A percentile compares a stretch with the other conserved stretches of the same genome.
phyloP scores from a whole-genome alignment of 1,284 basidiomycete species.

The Cerioporus squamosus region DNA sequence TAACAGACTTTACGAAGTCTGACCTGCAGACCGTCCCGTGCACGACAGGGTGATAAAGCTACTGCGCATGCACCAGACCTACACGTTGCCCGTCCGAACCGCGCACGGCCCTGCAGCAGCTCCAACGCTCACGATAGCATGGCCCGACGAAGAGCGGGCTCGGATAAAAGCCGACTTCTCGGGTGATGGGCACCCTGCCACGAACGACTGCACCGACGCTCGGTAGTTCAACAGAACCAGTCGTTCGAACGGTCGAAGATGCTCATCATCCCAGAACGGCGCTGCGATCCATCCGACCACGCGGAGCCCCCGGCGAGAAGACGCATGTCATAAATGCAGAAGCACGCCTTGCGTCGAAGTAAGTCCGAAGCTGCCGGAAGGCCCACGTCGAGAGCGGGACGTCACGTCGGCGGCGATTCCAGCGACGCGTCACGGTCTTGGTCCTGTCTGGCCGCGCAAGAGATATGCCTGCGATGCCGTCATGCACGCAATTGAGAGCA shows the following conservation, averaged over 20 bases:
- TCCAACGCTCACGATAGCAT: neutral
- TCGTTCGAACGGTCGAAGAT: too few species aligned
- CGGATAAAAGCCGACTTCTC: too few species aligned
- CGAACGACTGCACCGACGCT: neutral
- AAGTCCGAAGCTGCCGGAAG: conserved; percentile 14
- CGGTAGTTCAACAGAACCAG: neutral
- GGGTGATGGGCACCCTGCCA: too few species aligned
- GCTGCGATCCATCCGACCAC: conserved; percentile 5
- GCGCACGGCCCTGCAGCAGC: conserved; percentile 12
- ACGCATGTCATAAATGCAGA: conserved; percentile 16
- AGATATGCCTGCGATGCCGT: neutral
- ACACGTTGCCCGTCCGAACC: conserved; percentile 15
- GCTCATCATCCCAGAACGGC: neutral
- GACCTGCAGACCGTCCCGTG: too few species aligned
- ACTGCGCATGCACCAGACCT: neutral
- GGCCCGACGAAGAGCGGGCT: too few species aligned
- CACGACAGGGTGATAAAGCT: neutral
- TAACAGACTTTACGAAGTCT: neutral
- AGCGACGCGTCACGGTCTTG: too few species aligned
- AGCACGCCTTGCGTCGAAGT: conserved; percentile 19
- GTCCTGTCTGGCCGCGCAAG: neutral
- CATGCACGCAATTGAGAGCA: neutral
- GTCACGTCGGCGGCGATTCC: neutral
- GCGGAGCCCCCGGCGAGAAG: conserved; percentile 12
- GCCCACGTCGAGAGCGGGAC: neutral